Percentiles rank a stretch among this genome's conserved stretches.
Conservation (phyloP, 1,284 basidiomycete species). For the Hemileia vastatrix region DNA sequence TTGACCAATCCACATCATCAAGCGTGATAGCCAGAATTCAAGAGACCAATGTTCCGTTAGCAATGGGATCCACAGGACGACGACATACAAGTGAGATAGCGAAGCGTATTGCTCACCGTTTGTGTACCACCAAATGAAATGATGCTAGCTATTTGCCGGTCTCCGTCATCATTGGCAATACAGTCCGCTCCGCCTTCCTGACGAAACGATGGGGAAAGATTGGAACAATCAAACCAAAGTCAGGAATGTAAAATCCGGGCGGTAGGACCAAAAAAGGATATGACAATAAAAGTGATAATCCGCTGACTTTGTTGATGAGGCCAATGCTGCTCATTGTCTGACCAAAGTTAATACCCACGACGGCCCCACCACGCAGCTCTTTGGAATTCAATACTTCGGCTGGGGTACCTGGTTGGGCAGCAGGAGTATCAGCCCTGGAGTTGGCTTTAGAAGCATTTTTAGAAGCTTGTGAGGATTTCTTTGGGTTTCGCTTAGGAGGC, state of each 20-base stretch:
- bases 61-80: background rate
- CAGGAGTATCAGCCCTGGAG: constrained; percentile 21
- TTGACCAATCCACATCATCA: background rate
- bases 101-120: constrained; percentile 53
- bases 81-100: background rate
- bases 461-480: constrained; percentile 19
- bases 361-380: constrained; percentile 35
- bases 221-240: background rate
- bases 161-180: constrained; percentile 97
- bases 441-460: constrained; percentile 13
- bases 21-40: background rate
- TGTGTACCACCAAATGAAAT: constrained; percentile 85
- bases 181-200: constrained; percentile 81
- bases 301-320: constrained; percentile 77
- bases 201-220: too few relatives aligned
- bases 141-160: constrained; percentile 92
- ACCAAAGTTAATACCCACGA: constrained; percentile 91
- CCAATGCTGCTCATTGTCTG: constrained; percentile 92
- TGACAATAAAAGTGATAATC: constrained; percentile 5
- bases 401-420: constrained; percentile 20
- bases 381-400: constrained; percentile 9
- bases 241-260: background rate
- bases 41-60: background rate
- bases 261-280: background rate
- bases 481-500: constrained; percentile 22